Percentiles rank a stretch among this genome's conserved stretches.
These are phyloP conservation scores for Mycena filopes DNA, from an alignment of 768 basidiomycete species.

Conservation along the genomic window DNA sequence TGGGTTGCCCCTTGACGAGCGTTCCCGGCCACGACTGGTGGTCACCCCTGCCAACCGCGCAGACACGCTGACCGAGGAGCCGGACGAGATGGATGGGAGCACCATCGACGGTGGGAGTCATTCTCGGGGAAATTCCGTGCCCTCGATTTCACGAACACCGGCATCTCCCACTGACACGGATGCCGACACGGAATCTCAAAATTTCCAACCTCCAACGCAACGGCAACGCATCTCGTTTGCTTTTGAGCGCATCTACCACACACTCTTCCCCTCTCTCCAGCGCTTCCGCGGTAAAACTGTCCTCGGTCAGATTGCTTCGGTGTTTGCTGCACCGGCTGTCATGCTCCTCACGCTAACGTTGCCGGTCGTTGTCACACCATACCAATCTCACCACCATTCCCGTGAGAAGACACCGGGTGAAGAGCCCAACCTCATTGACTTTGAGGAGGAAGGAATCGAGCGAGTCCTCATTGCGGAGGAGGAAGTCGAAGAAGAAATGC, in stretches of 20 bases:
- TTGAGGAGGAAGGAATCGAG: conserved; percentile 82
- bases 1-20: conserved; percentile 63
- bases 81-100: conserved; percentile 23
- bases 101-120: conserved; percentile 2
- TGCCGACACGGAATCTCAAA: conserved; percentile 56
- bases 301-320: conserved; percentile 74
- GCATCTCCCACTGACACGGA: conserved; percentile 56
- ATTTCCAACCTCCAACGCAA: conserved; percentile 52
- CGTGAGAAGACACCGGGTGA: conserved; percentile 53
- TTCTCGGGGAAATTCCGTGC: conserved; percentile 46
- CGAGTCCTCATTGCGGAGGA: conserved; percentile 78
- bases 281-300: conserved; percentile 77
- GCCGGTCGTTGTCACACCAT: conserved; percentile 84
- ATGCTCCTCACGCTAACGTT: conserved; percentile 87
- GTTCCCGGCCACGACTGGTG: conserved; percentile 45
- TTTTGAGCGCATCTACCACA: conserved; percentile 59
- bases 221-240: conserved; percentile 51
- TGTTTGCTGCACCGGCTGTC: conserved; percentile 90
- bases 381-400: conserved; percentile 44
- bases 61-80: conserved; percentile 34
- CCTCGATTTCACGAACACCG: conserved; percentile 68
- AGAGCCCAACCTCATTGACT: conserved; percentile 66
- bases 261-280: conserved; percentile 88
- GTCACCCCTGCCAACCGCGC: conserved; percentile 31
- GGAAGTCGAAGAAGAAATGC: conserved; percentile 74